Evolutionary conservation across 2,329 filamentous ascomycete species (phyloP), one percentile per base, ranked within the genome.

Genomic region (Aspergillus carbonarius): DNA sequence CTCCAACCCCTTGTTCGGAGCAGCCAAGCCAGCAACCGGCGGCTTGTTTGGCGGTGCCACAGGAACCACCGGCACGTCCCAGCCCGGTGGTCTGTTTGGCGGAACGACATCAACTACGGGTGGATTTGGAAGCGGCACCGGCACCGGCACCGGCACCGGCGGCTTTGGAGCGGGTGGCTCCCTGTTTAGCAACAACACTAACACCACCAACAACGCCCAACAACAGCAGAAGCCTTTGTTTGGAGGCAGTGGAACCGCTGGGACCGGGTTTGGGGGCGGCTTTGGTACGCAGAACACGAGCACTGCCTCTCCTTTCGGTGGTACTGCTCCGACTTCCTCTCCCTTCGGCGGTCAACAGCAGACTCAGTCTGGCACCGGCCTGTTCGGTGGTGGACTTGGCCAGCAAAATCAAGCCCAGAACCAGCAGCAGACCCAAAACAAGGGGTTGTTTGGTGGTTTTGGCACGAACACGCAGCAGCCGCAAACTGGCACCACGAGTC

Each of bases 391-490:
- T 35, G 68, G 71, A 2, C 79, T 79, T 57, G 78, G 78, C 18
- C 70, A 73, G 46, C 65, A 70, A n/a, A 66, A 65, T 42, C 68
- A 71, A 54, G 70, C 68, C 54, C 74, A 77, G 62, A 73, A 71
- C 34, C 74, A 76, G 49, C 27, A 50, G 32, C 62, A 68, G 50
- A 71, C 71, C 35, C 79, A 80, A 59, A 73, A 67, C 35, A 73
- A 73, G 48, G 66, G 68, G 5, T 59, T 75, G 25, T 76, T 76
- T 58, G 67, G 65, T 54, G 69, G 73, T 52, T 79, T 81, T 57
- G 78, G 76, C 32, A 66, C 69, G 20, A 74, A 75, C 59, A 76
- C 72, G 30, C 74, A 79, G 60, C 77, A 80, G 60, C 75, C 80
- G 55, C 66, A 74, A 51, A 66, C 66, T n/a, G 66, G 70, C 53